A percentile compares a stretch with the other conserved stretches of the same genome.
These are phyloP conservation scores for Botryotinia globosa DNA, from an alignment of 2,329 filamentous ascomycete genomes.

Conservation along the genomic window DNA sequence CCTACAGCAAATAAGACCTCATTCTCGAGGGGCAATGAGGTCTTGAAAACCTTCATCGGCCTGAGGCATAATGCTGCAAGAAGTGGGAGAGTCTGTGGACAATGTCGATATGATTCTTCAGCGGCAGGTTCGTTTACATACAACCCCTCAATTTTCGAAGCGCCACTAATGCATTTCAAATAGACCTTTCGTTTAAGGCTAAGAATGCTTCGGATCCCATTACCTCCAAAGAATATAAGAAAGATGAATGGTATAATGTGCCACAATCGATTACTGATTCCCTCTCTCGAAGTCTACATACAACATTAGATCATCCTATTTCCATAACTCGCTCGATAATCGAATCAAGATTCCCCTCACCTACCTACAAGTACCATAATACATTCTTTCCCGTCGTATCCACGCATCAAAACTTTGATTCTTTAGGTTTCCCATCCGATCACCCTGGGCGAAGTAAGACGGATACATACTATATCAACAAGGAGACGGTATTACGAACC, in stretches of 20 bases:
- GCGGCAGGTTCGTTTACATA: conserved; percentile 25
- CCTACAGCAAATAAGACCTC: conserved; percentile 23
- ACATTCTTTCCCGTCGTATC: conserved; percentile 79
- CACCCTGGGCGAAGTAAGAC: conserved; percentile 84
- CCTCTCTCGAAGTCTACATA: conserved; percentile 76
- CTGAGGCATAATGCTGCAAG: conserved; percentile 26
- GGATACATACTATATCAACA: conserved; percentile 95
- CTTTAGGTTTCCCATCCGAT: conserved; percentile 83
- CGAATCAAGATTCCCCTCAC: conserved; percentile 76
- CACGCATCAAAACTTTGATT: conserved; percentile 89
- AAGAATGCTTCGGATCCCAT: conserved; percentile 21
- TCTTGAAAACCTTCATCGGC: conserved; percentile 28
- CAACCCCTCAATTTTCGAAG: neutral
- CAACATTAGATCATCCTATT: conserved; percentile 87
- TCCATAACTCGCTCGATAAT: conserved; percentile 89
- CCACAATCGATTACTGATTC: conserved; percentile 71
- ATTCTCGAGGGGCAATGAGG: conserved; percentile 24
- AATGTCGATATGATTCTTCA: conserved; percentile 35
- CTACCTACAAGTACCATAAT: conserved; percentile 74
- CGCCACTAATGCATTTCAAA: neutral
- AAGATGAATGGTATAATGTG: conserved; percentile 83
- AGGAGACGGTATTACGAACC: conserved; percentile 78
- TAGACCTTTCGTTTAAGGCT: neutral
- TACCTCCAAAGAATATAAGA: conserved; percentile 56
- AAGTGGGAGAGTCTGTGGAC: conserved; percentile 28